phyloP scores from a whole-genome alignment of 768 basidiomycete genomes.

The Trametes cinnabarina region DNA sequence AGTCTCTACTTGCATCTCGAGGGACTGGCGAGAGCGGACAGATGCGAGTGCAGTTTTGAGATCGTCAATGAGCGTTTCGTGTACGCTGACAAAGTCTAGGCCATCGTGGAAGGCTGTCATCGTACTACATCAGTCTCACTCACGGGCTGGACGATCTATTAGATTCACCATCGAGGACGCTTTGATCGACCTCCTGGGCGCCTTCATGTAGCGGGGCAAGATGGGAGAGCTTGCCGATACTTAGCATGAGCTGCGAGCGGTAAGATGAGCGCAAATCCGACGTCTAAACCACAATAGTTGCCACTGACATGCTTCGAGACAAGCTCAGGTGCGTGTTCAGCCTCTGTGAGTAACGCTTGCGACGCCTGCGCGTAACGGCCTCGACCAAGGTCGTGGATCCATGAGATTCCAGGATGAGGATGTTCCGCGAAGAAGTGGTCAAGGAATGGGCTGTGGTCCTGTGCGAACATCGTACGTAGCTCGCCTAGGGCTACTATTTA shows the following conservation, averaged over 20 bases:
- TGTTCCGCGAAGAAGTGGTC: slow-evolving; percentile 68
- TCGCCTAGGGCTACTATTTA: slow-evolving; percentile 53
- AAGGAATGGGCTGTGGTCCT: slow-evolving; percentile 65
- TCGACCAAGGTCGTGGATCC: slow-evolving; percentile 85
- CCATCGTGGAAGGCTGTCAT: slow-evolving; percentile 76
- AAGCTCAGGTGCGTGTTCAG: slow-evolving; percentile 54
- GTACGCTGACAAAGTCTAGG: slow-evolving; percentile 85
- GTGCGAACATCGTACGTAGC: slow-evolving; percentile 76
- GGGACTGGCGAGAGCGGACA: slow-evolving; percentile 56
- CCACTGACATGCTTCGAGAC: slow-evolving; percentile 72
- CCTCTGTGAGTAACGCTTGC: slow-evolving; percentile 58
- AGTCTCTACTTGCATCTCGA: slow-evolving; percentile 67
- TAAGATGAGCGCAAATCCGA: neutral
- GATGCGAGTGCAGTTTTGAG: slow-evolving; percentile 50
- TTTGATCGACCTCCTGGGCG: slow-evolving; percentile 45
- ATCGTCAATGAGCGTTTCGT: slow-evolving; percentile 63
- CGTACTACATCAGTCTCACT: neutral
- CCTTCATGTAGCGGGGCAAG: slow-evolving; percentile 59
- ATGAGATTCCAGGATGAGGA: slow-evolving; percentile 64
- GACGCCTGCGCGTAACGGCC: slow-evolving; percentile 65
- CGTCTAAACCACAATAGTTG: slow-evolving; percentile 1
- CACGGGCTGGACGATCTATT: neutral
- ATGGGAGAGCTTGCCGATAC: slow-evolving; percentile 84
- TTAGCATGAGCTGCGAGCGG: slow-evolving; percentile 72
- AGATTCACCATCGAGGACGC: slow-evolving; percentile 53